These are phyloP conservation scores for Hyphopichia burtonii DNA, from an alignment of 1,139 yeast species.

Conservation along the genomic window DNA sequence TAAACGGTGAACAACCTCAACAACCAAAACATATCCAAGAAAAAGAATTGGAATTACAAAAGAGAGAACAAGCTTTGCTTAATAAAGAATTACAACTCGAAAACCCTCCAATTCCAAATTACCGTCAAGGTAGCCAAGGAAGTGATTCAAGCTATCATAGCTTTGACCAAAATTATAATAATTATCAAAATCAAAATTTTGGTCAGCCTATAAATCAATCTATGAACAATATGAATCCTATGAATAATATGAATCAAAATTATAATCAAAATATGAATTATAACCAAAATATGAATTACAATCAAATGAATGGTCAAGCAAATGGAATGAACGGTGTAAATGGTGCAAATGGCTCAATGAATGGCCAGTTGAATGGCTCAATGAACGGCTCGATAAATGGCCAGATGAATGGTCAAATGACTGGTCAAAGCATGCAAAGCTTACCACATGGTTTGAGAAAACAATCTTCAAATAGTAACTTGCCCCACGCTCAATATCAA, in stretches of 20 bases:
- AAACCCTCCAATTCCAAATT: slow-evolving; percentile 1
- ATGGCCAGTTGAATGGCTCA: no score
- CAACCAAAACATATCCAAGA: slow-evolving; percentile 13
- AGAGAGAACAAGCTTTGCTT: slow-evolving; percentile 43
- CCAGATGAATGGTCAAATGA: not conserved
- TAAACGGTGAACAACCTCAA: slow-evolving; percentile 23
- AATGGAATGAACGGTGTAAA: no score
- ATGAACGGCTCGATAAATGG: no score
- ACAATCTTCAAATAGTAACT: slow-evolving; percentile 13
- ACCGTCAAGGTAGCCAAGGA: slow-evolving; percentile 1
- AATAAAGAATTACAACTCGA: slow-evolving; percentile 31
- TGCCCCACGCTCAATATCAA: slow-evolving; percentile 10
- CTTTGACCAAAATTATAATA: not conserved
- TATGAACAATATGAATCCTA: not conserved
- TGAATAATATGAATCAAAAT: not conserved
- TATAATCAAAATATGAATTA: not conserved
- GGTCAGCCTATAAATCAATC: not conserved
- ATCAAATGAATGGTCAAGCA: slow-evolving; percentile 5
- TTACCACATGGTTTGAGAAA: slow-evolving; percentile 26
- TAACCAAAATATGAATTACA: no score
- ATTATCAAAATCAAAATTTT: not conserved
- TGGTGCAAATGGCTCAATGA: no score
- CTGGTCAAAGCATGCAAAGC: slow-evolving; percentile 23
- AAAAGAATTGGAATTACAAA: slow-evolving; percentile 42
- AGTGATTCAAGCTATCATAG: slow-evolving; percentile 2